phyloP scores from a whole-genome alignment of 1,139 yeast species.

The Taphrina pruni region DNA sequence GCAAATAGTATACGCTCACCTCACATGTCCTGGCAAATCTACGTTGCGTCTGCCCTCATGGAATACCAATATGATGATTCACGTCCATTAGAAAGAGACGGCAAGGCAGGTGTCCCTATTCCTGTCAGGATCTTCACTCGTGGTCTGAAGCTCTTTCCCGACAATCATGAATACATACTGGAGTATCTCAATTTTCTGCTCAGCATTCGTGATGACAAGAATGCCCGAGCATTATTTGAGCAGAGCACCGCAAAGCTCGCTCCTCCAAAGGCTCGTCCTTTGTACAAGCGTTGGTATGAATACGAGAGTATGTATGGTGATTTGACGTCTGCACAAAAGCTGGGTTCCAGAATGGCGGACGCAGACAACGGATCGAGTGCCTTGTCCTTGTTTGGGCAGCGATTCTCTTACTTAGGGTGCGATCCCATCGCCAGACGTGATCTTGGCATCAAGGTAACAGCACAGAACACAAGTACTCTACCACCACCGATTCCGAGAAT shows the following conservation, averaged over 20 bases:
- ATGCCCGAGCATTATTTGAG: conserved; percentile 83
- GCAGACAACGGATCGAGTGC: conserved; percentile 61
- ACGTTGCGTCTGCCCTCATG: conserved; percentile 75
- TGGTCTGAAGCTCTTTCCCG: conserved; percentile 68
- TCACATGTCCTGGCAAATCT: conserved; percentile 75
- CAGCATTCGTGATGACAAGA: conserved; percentile 74
- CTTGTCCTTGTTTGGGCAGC: conserved; percentile 40
- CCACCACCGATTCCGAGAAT: conserved; percentile 19
- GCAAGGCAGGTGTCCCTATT: conserved; percentile 61
- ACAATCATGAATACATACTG: conserved; percentile 64
- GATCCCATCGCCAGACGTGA: conserved; percentile 41
- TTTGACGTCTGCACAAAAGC: conserved; percentile 66
- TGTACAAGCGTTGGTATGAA: conserved; percentile 59
- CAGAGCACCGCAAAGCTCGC: conserved; percentile 59
- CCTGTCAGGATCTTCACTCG: conserved; percentile 72
- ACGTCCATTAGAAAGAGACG: conserved; percentile 52
- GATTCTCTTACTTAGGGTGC: conserved; percentile 33
- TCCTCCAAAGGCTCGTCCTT: conserved; percentile 52
- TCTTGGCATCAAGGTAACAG: conserved; percentile 18
- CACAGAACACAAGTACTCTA: background rate
- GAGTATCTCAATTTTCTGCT: conserved; percentile 77
- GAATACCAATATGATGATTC: conserved; percentile 65
- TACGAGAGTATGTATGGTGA: conserved; percentile 69
- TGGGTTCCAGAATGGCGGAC: conserved; percentile 70
- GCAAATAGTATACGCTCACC: conserved; percentile 74